phyloP scores from a whole-genome alignment of 1,139 yeast species.

The Pichia sp. region DNA sequence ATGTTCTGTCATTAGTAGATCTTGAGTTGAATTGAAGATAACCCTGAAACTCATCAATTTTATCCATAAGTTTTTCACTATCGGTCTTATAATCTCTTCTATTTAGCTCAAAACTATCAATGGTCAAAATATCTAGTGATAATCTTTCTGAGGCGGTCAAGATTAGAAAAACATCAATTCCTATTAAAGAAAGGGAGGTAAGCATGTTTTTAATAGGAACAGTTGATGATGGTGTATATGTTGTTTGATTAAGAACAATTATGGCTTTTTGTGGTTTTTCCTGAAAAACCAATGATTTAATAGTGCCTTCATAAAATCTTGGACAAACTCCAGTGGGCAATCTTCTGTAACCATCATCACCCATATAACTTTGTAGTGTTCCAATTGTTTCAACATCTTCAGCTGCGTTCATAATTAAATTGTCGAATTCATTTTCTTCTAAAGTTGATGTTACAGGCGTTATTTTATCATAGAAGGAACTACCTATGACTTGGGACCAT shows the following conservation, averaged over 20 bases:
- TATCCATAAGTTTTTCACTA: constrained; percentile 5
- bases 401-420: constrained; percentile 3
- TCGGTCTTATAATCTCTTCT: constrained; percentile 2
- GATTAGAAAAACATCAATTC: constrained; percentile 23
- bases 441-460: constrained; percentile 28
- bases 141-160: constrained; percentile 20
- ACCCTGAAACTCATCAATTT: constrained; percentile 17
- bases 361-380: constrained; percentile 8
- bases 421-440: constrained; percentile 20
- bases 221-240: constrained; percentile 17
- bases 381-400: constrained; percentile 7
- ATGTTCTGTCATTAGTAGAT: neutral
- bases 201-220: constrained; percentile 29
- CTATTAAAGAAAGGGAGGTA: constrained; percentile 26
- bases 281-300: constrained; percentile 19
- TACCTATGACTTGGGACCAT: constrained; percentile 32
- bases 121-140: constrained; percentile 11
- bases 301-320: constrained; percentile 23
- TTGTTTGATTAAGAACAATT: constrained; percentile 27
- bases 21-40: neutral
- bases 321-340: constrained; percentile 24
- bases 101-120: constrained; percentile 9
- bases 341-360: constrained; percentile 9
- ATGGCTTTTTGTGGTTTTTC: constrained; percentile 24
- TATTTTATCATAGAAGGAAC: constrained; percentile 27